Evolutionary conservation across 345 rosid species (phyloP).

Genomic region (Citrus reticulata): DNA sequence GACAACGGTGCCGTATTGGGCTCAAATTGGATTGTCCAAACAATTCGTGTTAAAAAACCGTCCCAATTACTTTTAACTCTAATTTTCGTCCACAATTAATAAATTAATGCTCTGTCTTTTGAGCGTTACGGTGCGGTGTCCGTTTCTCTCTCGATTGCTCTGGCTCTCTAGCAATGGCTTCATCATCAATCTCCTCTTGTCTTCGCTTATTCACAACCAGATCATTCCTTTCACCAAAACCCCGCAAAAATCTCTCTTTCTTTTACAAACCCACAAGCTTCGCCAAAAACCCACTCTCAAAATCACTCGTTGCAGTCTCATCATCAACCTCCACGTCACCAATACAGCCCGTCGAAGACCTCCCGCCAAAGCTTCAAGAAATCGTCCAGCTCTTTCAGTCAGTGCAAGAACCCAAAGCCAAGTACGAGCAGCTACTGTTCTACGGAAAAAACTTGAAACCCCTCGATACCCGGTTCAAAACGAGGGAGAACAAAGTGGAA

Average conservation of each 20-base stretch:
- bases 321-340: constrained; percentile 34
- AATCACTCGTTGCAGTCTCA: constrained; percentile 14
- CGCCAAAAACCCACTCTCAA: constrained; percentile 6
- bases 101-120: not conserved
- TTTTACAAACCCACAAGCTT: constrained; percentile 38
- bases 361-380: constrained; percentile 86
- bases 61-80: too few relatives aligned
- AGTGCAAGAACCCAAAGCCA: constrained; percentile 65
- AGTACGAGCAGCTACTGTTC: constrained; percentile 83
- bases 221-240: constrained; percentile 20
- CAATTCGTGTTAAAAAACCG: too few relatives aligned
- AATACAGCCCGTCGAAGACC: constrained; percentile 69
- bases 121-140: not conserved
- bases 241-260: constrained; percentile 16
- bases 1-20: too few relatives aligned
- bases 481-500: constrained; percentile 76
- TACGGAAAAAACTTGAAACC: constrained; percentile 75
- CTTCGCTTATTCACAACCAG: constrained; percentile 38
- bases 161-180: constrained; percentile 9
- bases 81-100: not conserved
- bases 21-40: too few relatives aligned
- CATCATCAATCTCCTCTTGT: constrained; percentile 25
- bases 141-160: not conserved
- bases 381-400: constrained; percentile 82
- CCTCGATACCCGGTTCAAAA: constrained; percentile 64